Evolutionary conservation across 2,329 filamentous ascomycete genomes (phyloP).

Genomic region (Aspergillus ruber): DNA sequence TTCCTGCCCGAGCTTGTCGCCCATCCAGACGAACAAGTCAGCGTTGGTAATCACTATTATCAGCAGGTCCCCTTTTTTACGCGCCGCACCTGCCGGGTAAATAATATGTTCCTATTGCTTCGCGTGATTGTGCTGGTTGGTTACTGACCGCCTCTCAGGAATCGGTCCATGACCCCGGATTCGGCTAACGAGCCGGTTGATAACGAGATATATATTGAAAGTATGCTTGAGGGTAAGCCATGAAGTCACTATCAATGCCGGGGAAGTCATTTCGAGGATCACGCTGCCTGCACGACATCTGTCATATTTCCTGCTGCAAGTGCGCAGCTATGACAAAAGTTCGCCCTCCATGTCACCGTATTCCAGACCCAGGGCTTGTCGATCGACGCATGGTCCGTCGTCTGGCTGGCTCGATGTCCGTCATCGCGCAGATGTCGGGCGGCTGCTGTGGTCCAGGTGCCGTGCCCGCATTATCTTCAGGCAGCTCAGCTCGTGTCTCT

Average conservation of each 20-base stretch:
- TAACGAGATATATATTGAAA: background rate
- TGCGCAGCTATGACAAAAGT: background rate
- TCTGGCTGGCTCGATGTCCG: background rate
- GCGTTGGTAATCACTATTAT: conserved; percentile 5
- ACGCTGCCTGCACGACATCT: background rate
- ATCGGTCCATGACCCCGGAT: background rate
- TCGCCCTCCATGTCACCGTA: conserved; percentile 2
- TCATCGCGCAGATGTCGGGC: conserved; percentile 2
- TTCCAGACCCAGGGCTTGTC: conserved; percentile 2
- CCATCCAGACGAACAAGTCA: conserved; percentile 10
- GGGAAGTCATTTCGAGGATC: too few species aligned
- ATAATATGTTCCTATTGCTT: background rate
- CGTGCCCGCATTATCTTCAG: background rate
- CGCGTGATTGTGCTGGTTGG: background rate
- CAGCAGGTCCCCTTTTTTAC: background rate
- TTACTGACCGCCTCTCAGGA: background rate
- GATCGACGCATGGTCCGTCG: background rate
- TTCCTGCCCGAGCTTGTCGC: conserved; percentile 5
- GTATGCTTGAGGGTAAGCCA: background rate
- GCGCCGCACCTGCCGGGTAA: background rate
- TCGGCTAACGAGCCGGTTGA: background rate
- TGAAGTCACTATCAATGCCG: background rate
- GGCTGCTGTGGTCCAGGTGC: background rate
- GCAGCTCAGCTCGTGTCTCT: background rate
- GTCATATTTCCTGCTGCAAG: background rate